Evolutionary conservation across 495 filamentous ascomycete species (phyloP).

Genomic region (Penicillium antarcticum): DNA sequence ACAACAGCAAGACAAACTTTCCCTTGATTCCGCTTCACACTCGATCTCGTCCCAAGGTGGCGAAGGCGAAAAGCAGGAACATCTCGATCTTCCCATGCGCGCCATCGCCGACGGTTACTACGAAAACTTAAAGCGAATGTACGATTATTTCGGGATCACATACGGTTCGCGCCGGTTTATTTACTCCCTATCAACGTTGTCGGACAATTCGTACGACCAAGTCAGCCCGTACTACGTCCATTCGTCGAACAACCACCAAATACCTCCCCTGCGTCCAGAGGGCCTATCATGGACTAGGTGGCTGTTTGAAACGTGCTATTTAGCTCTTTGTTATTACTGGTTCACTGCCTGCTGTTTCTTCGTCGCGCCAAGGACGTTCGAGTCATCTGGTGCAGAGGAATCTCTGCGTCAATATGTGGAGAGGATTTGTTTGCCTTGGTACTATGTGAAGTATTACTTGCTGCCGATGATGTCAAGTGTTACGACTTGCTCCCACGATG

Average conservation of each 20-base stretch:
- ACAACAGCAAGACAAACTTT: constrained; percentile 15
- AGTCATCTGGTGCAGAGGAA: constrained; percentile 25
- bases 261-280: constrained; percentile 34
- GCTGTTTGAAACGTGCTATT: constrained; percentile 37
- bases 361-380: constrained; percentile 25
- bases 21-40: constrained; percentile 25
- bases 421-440: constrained; percentile 42
- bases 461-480: constrained; percentile 52
- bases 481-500: constrained; percentile 49
- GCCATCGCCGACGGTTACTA: constrained; percentile 54
- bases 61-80: constrained; percentile 1
- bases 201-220: constrained; percentile 12
- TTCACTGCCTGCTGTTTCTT: constrained; percentile 47
- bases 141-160: constrained; percentile 45
- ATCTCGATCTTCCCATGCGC: constrained; percentile 55
- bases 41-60: constrained; percentile 4
- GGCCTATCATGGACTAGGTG: constrained; percentile 19
- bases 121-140: constrained; percentile 50
- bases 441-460: constrained; percentile 42
- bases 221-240: constrained; percentile 5
- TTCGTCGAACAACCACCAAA: constrained; percentile 44
- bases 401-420: constrained; percentile 39
- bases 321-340: constrained; percentile 44
- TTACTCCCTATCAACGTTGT: constrained; percentile 37
- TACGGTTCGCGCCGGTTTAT: constrained; percentile 39